These are phyloP conservation scores for Casuarina equisetifolia DNA, from an alignment of 306 rosid genomes.

Conservation along the genomic window DNA sequence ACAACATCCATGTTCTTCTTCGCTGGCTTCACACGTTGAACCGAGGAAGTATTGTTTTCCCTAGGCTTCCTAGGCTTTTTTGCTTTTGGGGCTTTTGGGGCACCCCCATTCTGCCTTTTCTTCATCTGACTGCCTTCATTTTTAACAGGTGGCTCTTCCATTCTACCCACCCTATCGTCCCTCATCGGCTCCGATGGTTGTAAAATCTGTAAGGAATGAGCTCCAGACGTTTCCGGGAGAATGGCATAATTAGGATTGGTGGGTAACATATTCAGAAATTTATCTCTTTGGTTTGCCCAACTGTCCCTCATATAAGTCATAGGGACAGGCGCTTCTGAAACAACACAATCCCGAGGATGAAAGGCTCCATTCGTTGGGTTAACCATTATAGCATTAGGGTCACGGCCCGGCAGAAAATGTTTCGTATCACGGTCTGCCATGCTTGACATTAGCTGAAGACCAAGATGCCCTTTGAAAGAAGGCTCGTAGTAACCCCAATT, in stretches of 20 bases:
- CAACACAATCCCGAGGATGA: constrained; percentile 65
- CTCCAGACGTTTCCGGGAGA: constrained; percentile 68
- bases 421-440: constrained; percentile 79
- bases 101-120: constrained; percentile 70
- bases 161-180: constrained; percentile 59
- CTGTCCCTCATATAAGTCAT: constrained; percentile 69
- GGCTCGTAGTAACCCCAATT: constrained; percentile 97
- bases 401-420: constrained; percentile 69
- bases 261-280: constrained; percentile 67
- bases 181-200: constrained; percentile 52
- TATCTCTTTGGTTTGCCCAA: constrained; percentile 75
- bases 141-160: constrained; percentile 57
- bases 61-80: constrained; percentile 82
- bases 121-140: constrained; percentile 59
- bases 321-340: constrained; percentile 52
- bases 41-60: constrained; percentile 50
- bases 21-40: constrained; percentile 67
- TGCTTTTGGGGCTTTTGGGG: constrained; percentile 61
- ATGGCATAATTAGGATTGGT: constrained; percentile 56
- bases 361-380: constrained; percentile 52
- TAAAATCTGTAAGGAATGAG: constrained; percentile 58
- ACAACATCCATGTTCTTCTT: constrained; percentile 80
- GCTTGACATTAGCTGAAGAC: constrained; percentile 89
- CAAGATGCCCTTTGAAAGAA: constrained; percentile 74
- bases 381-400: constrained; percentile 48